Percentiles rank a stretch among this genome's conserved stretches.
These are phyloP conservation scores for Petunia hybrid DNA, from an alignment of 305 asterid species.

Conservation along the genomic window DNA sequence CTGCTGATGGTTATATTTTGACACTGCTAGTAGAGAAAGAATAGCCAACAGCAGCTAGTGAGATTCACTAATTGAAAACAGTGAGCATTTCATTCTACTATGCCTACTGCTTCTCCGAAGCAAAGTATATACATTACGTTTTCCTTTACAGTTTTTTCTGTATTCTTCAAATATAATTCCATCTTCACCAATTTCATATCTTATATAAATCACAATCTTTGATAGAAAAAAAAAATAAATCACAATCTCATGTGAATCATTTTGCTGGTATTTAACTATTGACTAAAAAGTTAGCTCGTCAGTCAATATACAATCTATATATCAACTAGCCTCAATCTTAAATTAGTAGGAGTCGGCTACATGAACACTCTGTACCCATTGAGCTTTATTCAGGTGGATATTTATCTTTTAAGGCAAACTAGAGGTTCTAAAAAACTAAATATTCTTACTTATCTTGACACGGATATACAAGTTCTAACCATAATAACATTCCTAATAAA, in stretches of 20 bases:
- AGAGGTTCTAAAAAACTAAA: background rate
- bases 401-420: slow-evolving; percentile 3
- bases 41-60: background rate
- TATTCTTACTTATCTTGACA: background rate
- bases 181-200: background rate
- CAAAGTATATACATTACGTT: background rate
- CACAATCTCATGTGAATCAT: background rate
- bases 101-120: slow-evolving; percentile 9
- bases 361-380: background rate
- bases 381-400: background rate
- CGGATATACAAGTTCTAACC: background rate
- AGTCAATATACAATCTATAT: background rate
- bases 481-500: background rate
- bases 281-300: background rate
- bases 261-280: background rate
- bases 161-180: too few species aligned
- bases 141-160: background rate
- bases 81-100: background rate
- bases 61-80: background rate
- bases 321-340: background rate
- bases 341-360: slow-evolving; percentile 5
- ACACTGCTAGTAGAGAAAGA: background rate
- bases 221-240: background rate
- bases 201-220: background rate
- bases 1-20: background rate